Base-by-base conservation (phyloP, 164 flowering plant genomes). In the Liquidambar formosana region DNA sequence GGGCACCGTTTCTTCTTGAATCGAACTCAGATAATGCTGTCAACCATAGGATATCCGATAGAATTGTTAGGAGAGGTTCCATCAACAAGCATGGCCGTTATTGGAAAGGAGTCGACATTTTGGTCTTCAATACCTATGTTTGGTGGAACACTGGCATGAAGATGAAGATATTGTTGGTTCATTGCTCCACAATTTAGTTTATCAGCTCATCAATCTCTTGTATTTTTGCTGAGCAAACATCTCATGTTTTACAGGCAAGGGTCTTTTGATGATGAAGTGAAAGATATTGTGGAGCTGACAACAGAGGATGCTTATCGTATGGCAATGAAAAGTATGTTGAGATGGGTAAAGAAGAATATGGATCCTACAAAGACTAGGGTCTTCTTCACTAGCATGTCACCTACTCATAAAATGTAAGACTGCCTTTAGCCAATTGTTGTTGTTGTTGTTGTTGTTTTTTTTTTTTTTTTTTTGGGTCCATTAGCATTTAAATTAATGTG, bases 1-100 rank as follows among this genome's bases (percentile, higher is more conserved):
- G 99, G 98, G 98, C 98, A 5, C 98, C 99, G 22, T 89, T 96
- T 73, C 87, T 96, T 28, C 78, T 96, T 3, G 97, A 96, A 81
- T 96, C 99, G 5, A 89, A 89, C 57, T 79, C 94, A 0, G 94
- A 89, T 45, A 63, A 87, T 70, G 89, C 94, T 14, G 75, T 82
- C 1, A 47, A 82, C n/a, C 94, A 89, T 69, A 69, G 90, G 58
- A 51, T 89, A 57, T 57, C 85, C 0, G 92, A 89, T 28, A 73
- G 94, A 67, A 64, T 87, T 12, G 88, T 89, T 2, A 64, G 90
- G 41, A 84, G 78, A 78, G 90, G 86, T 8, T 89, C 94, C 1
- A 85, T 89, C 49, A 78, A 75, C 45, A 87, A 81, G 73, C 94
- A 89, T 47, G 94, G 92, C 10, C 63, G 63, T 18, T 12, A 79